Base-by-base conservation (phyloP, 2,329 filamentous ascomycete species). In the Ophiosphaerella korrae region DNA sequence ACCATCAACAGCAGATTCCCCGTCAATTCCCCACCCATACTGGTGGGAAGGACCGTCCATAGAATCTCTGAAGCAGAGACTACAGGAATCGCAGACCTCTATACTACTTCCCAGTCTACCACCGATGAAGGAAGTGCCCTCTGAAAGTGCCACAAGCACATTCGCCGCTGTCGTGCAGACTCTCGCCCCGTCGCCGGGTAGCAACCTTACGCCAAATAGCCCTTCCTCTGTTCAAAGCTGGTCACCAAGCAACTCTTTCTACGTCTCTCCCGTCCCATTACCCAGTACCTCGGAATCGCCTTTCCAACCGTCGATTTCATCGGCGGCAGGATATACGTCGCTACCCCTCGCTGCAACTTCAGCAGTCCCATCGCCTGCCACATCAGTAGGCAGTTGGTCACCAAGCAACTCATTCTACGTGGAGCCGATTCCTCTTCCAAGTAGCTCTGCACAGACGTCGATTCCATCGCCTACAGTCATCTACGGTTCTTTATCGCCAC, bases 21-120 rank as follows among this genome's bases (percentile, higher is more conserved):
- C 54, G 18, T 45, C 34, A 18, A 45, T 52, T n/a, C 49, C 45
- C 14, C 58, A 48, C 14, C 59, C 58, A 36, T 58, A 58, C 45
- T 54, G 55, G 48, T 50, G 54, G 23, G 32, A 51, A 40, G 52
- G 42, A n/a, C 18, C 48, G 21, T 55, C 55, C 7, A 38, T 36
- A 2, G 16, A 34, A 13, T 53, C 42, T 13, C 13, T 40, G 18
- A 47, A 16, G 33, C n/a, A 57, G 11, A 42, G 31, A 12, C 23
- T 41, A 5, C 50, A 55, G 16, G 34, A 33, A 26, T 26, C 26
- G 26, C 13, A 39, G 7, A 49, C 49, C 11, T 35, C 32, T 9
- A 43, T 43, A 9, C 37, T 45, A 33, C 12, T 11, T 16, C 48
- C 42, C 32, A 56, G 43, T 29, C 24, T 45, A 24, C 14, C 48